Evolutionary conservation across 441 rosid genomes (phyloP).

Genomic region (Populus hybrid): DNA sequence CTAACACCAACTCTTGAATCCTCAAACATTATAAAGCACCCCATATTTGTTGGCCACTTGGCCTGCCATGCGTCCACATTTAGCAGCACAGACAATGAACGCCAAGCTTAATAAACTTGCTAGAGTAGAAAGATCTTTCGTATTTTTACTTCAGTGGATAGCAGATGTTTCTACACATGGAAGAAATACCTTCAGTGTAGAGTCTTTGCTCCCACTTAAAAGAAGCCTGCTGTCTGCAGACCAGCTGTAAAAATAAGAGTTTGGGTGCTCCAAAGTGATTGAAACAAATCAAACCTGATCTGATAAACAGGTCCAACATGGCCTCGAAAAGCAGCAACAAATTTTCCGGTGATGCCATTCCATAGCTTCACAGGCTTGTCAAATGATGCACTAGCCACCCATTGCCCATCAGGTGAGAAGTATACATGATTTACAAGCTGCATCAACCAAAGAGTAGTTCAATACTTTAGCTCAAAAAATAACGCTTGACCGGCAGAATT

Average conservation of each 20-base stretch:
- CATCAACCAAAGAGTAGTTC: conserved; percentile 20
- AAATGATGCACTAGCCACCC: conserved; percentile 98
- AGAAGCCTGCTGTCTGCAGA: conserved; percentile 98
- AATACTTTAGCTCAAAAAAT: neutral
- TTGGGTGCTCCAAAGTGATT: neutral
- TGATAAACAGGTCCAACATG: conserved; percentile 98
- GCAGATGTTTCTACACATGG: neutral
- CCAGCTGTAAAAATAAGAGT: conserved; percentile 50
- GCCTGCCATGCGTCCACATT: too few species aligned
- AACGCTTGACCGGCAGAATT: neutral
- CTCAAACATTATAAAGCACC: too few species aligned
- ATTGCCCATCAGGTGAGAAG: conserved; percentile 97
- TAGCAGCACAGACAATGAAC: neutral
- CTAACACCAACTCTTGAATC: too few species aligned
- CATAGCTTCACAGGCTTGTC: conserved; percentile 93
- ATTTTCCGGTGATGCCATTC: conserved; percentile 89
- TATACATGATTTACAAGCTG: conserved; percentile 97
- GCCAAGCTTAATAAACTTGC: neutral
- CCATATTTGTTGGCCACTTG: too few species aligned
- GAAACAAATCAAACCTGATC: conserved; percentile 51
- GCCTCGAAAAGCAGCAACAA: conserved; percentile 83
- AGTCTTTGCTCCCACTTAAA: conserved; percentile 96
- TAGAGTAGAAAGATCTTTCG: neutral
- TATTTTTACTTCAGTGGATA: neutral
- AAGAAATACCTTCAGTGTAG: conserved; percentile 73